phyloP scores from a whole-genome alignment of 176 grass and related monocot species.

The Avena insularis region DNA sequence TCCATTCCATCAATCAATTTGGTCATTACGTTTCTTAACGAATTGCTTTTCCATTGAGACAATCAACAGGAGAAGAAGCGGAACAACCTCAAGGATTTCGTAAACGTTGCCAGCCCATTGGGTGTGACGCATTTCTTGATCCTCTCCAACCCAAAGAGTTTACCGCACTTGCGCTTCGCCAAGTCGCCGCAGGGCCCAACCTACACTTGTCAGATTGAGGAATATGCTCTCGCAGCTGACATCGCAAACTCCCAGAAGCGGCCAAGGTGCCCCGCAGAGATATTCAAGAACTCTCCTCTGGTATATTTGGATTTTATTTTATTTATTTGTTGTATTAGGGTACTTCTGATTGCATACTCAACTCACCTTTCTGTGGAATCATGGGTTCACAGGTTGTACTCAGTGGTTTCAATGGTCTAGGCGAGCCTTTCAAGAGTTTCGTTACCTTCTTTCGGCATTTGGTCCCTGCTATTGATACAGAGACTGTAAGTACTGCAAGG shows the following conservation, averaged over 20 bases:
- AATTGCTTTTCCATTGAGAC: neutral
- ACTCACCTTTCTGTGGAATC: constrained; percentile 25
- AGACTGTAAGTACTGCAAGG: constrained; percentile 47
- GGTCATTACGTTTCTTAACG: neutral
- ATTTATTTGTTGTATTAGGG: neutral
- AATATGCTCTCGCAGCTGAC: constrained; percentile 56
- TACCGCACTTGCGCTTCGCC: constrained; percentile 54
- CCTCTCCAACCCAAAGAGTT: constrained; percentile 61
- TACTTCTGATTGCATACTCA: neutral
- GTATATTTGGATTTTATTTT: constrained; percentile 36
- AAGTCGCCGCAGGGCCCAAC: constrained; percentile 60
- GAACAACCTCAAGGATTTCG: constrained; percentile 71
- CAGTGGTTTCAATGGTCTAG: constrained; percentile 50
- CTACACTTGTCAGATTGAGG: constrained; percentile 57
- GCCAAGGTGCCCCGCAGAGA: constrained; percentile 61
- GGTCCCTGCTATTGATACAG: constrained; percentile 63
- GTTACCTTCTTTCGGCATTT: constrained; percentile 62
- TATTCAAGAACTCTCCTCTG: constrained; percentile 67
- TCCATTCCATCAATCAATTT: neutral
- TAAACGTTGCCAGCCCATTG: constrained; percentile 64
- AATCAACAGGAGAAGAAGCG: constrained; percentile 67
- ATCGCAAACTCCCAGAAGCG: constrained; percentile 64
- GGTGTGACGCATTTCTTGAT: constrained; percentile 78
- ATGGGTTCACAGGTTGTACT: constrained; percentile 56
- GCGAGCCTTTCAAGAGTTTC: constrained; percentile 47